Conservation (phyloP, 176 grass and related monocot species). For the Aegilops sharonensis region DNA sequence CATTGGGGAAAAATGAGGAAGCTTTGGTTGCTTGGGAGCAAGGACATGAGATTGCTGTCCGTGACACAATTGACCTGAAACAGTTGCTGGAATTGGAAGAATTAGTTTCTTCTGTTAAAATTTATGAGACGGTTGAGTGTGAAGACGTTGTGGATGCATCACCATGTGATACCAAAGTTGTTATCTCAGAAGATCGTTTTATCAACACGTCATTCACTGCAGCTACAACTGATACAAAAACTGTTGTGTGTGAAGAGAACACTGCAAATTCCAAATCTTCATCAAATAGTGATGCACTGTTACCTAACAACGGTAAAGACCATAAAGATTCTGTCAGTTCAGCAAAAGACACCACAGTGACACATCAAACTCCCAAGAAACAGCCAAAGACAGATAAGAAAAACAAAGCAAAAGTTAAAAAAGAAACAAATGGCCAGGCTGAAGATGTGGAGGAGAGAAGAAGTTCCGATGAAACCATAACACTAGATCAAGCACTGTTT, state of each 20-base stretch:
- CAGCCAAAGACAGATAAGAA: slow-evolving; percentile 31
- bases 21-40: slow-evolving; percentile 76
- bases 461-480: slow-evolving; percentile 38
- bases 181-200: slow-evolving; percentile 79
- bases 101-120: slow-evolving; percentile 61
- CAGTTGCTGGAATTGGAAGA: slow-evolving; percentile 90
- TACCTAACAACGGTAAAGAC: slow-evolving; percentile 23
- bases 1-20: slow-evolving; percentile 79
- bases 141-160: slow-evolving; percentile 47
- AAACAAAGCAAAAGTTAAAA: slow-evolving; percentile 52
- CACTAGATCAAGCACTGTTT: slow-evolving; percentile 61
- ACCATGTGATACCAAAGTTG: slow-evolving; percentile 85
- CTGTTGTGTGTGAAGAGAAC: slow-evolving; percentile 74
- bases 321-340: slow-evolving; percentile 19
- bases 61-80: slow-evolving; percentile 80
- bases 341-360: slow-evolving; percentile 23
- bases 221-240: slow-evolving; percentile 62
- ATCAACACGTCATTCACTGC: slow-evolving; percentile 30
- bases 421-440: slow-evolving; percentile 33
- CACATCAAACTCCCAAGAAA: slow-evolving; percentile 36
- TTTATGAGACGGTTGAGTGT: slow-evolving; percentile 35
- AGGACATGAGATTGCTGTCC: slow-evolving; percentile 80
- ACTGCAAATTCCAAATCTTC: slow-evolving; percentile 33
- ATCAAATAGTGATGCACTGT: slow-evolving; percentile 24
- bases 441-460: slow-evolving; percentile 18